Evolutionary conservation across 2,329 filamentous ascomycete species (phyloP).

Genomic region (Clarireedia paspali): DNA sequence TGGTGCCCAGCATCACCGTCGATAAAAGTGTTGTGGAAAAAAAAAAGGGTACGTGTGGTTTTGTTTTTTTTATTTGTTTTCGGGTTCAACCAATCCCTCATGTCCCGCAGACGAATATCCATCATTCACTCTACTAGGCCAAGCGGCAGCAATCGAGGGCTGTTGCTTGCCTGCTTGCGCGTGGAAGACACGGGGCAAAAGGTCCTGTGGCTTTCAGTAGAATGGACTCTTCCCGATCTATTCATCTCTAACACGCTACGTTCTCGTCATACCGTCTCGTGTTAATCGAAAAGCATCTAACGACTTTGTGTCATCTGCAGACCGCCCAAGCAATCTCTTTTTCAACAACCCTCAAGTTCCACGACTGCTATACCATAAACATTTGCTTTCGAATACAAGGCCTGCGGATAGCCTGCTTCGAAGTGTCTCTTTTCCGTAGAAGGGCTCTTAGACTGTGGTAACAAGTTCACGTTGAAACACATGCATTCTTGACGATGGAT

Average conservation of each 20-base stretch:
- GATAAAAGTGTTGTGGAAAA: conserved; percentile 12
- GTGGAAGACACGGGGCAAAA: conserved; percentile 5
- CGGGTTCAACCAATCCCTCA: conserved; percentile 1
- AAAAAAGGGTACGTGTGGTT: conserved; percentile 13
- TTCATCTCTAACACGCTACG: not conserved
- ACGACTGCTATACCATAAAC: conserved; percentile 14
- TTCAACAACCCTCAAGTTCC: conserved; percentile 15
- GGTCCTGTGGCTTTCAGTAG: not conserved
- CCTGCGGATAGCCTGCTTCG: conserved; percentile 17
- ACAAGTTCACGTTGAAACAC: conserved; percentile 17
- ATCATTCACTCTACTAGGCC: conserved; percentile 12
- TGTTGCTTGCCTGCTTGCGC: not conserved
- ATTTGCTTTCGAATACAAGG: conserved; percentile 21
- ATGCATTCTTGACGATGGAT: conserved; percentile 46
- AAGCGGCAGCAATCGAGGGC: conserved; percentile 1
- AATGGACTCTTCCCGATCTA: conserved; percentile 5
- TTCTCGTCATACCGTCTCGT: conserved; percentile 6
- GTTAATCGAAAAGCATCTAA: conserved; percentile 16
- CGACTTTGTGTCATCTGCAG: conserved; percentile 22
- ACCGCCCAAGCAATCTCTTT: conserved; percentile 16
- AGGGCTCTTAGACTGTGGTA: conserved; percentile 19
- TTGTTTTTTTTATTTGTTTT: not conserved
- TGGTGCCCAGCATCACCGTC: conserved; percentile 17
- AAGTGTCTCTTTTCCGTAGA: conserved; percentile 15
- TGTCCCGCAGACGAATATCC: conserved; percentile 4